Conservation (phyloP, 108 stramenopile genomes). For the Conticribra weissflogii region DNA sequence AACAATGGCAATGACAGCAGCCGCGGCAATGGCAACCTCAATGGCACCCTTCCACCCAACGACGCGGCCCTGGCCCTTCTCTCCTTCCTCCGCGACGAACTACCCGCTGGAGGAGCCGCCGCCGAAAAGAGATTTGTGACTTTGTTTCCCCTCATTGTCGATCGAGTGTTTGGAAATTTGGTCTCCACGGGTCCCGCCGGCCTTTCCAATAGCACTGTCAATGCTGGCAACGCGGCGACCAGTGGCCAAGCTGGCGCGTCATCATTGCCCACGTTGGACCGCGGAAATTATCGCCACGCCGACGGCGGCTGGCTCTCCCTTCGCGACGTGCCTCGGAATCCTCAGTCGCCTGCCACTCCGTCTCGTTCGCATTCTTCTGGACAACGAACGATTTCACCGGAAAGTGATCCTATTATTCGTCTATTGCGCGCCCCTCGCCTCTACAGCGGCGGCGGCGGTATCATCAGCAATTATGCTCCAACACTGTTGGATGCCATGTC, state of each 20-base stretch:
- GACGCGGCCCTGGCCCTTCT: constrained; percentile 78
- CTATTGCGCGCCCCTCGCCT: constrained; percentile 56
- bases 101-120: constrained; percentile 74
- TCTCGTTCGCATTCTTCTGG: constrained; percentile 8
- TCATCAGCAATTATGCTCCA: constrained; percentile 14
- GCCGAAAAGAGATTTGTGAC: constrained; percentile 77
- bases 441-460: not conserved
- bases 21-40: not conserved
- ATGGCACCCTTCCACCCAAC: constrained; percentile 59
- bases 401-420: constrained; percentile 77
- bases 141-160: constrained; percentile 68
- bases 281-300: constrained; percentile 5
- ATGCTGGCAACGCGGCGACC: constrained; percentile 1
- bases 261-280: not conserved
- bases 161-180: constrained; percentile 67
- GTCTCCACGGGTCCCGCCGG: constrained; percentile 14
- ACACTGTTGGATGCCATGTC: constrained; percentile 76
- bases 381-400: not conserved
- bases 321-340: constrained; percentile 7
- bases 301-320: constrained; percentile 26
- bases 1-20: not conserved
- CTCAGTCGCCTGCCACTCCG: constrained; percentile 5
- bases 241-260: no score
- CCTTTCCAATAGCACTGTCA: not conserved
- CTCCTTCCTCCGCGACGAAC: constrained; percentile 73